Evolutionary conservation across 108 stramenopile species (phyloP), one percentile per base, ranked within the genome.

Genomic region (Nitzschia sp.): DNA sequence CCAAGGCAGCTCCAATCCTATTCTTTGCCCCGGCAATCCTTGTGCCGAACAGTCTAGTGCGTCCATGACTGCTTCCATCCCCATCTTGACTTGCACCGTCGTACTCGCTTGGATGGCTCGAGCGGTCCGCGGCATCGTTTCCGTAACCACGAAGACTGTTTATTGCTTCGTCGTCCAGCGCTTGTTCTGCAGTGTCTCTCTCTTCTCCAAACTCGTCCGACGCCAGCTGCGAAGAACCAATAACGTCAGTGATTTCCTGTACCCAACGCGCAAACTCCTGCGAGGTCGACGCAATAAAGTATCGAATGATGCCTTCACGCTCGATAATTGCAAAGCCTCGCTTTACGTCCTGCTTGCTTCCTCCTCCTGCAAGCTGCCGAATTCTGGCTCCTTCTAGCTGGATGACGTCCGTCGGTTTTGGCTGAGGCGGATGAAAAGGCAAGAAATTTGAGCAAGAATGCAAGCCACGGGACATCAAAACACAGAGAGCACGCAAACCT

Each of bases 371-470:
- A 53, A 92, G 82, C 25, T 80, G 71, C 25, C 72, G 79, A 48
- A 92, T 45, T 31, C 35, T 78, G 13, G 78, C 86, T 18, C 87
- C 86, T 28, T 68, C 71, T 26, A 75, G 49, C 18, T 64, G 56
- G 29, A 87, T 72, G 34, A 84, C 59, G 35, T 85, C 72, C n/a
- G 79, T 68, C 26, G 86, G 84, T 28, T 75, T 81, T 46, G 35
- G 65, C 65, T 81, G 61, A 70, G 42, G 24, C 29, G 17, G 35
- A 2, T 24, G 38, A 13, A 13, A 42, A 42, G 6, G 38, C 13
- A 42, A 42, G 38, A 42, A 9, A 42, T 42, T 42, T 26, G 11
- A 31, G 28, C 30, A 57, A 32, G 6, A 54, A n/a, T n/a, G n/a
- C n/a, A n/a, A n/a, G n/a, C n/a, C n/a, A n/a, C n/a, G n/a, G n/a